Base-by-base conservation (phyloP, 2,329 filamentous ascomycete genomes). In the Trichothecium sympodiale region DNA sequence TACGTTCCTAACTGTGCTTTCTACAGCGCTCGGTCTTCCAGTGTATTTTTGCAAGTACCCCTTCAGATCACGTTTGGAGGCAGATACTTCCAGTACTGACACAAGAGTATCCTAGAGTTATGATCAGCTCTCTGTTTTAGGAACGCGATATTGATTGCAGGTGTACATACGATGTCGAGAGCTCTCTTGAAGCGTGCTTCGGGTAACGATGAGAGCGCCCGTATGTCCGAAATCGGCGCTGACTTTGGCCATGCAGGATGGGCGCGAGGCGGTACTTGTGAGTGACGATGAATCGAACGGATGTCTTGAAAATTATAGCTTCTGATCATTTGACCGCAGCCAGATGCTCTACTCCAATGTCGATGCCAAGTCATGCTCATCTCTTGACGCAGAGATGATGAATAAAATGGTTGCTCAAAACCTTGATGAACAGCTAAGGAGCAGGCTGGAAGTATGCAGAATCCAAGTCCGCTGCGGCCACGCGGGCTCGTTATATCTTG, bases 11-110 rank as follows among this genome's bases (percentile, higher is more conserved):
- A 8, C 13, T 14, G 4, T 6, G 27, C 31, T 18, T 9, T 15
- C 13, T 15, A 26, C 16, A 30, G 8, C 15, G 14, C 16, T 10
- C 12, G 15, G 12, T 33, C 55, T 54, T 47, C 45, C 50, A 43
- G 47, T 79, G 55, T 95, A 94, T 41, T 86, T 88, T 47, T 91
- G 82, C 13, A 98, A 70, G 53, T 95, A 98, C 27, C 84, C 79
- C 57, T 83, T 88, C 33, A 88, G 87, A 62, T 98, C 91, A 48
- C 91, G 78, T 59, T 88, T 94, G 0, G 89, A 95, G 5, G 88
- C 83, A 9, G 87, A 86, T 14, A 88, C 86, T 50, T 84, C 85
- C 23, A 98, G 67, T 4, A 96, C 74, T 13, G 86, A 88, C 23
- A 93, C 70, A 48, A 94, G 80, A 49, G 94, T 82, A 52, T 94